Percentiles rank a stretch among this genome's conserved stretches.
phyloP scores from a whole-genome alignment of 495 filamentous ascomycete species.

The Aspergillus sparsus region DNA sequence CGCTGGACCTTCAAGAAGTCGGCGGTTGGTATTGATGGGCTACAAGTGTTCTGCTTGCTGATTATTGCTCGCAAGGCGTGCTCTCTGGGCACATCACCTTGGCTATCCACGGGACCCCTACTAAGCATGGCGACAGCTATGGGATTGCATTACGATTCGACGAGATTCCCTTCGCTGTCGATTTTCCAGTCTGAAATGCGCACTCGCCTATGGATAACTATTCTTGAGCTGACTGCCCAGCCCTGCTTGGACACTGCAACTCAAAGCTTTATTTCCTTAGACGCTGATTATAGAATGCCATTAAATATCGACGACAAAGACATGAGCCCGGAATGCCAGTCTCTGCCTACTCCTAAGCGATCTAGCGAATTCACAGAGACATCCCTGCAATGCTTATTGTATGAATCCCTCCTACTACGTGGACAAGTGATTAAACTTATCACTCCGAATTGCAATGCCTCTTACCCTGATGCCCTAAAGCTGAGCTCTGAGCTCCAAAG shows the following conservation, averaged over 20 bases:
- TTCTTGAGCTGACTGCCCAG: conserved; percentile 56
- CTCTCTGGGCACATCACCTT: conserved; percentile 47
- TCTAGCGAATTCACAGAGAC: conserved; percentile 42
- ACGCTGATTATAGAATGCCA: conserved; percentile 50
- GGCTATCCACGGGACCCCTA: conserved; percentile 52
- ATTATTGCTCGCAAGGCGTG: conserved; percentile 51
- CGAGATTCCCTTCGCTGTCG: conserved; percentile 46
- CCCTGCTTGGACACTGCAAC: conserved; percentile 42
- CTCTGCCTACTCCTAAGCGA: conserved; percentile 27
- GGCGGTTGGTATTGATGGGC: conserved; percentile 37
- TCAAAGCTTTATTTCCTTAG: conserved; percentile 44
- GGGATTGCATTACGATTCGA: conserved; percentile 57
- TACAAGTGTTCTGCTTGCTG: conserved; percentile 54
- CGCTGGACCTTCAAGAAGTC: conserved; percentile 49
- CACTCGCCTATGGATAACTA: conserved; percentile 57
- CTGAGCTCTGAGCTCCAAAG: no score
- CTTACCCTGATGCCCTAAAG: conserved; percentile 31
- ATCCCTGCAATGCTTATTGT: conserved; percentile 47
- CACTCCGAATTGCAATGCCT: conserved; percentile 35
- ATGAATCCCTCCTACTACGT: conserved; percentile 41
- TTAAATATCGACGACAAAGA: conserved; percentile 52
- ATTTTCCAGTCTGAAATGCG: conserved; percentile 52
- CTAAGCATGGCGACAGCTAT: conserved; percentile 51
- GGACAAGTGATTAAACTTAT: conserved; percentile 39
- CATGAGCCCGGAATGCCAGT: conserved; percentile 35